Evolutionary conservation across 2,329 filamentous ascomycete genomes (phyloP).

Genomic region (Neofusicoccum sp.): DNA sequence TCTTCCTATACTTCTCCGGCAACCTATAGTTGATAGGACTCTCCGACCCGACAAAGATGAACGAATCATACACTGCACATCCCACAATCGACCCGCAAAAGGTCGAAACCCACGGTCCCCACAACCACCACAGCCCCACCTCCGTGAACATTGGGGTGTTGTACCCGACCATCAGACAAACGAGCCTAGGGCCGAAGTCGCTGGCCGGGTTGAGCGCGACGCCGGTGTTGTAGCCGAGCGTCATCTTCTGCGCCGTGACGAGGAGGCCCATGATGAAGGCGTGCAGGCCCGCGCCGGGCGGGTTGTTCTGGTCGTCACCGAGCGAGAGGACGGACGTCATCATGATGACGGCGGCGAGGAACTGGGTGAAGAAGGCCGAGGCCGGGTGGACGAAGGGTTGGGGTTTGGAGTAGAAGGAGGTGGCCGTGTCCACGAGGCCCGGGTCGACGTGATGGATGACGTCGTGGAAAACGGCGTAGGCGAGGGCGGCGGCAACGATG

Average conservation of each 20-base stretch:
- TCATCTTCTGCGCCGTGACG: conserved; percentile 36
- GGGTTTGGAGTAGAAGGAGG: conserved; percentile 31
- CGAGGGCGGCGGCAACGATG: conserved; percentile 34
- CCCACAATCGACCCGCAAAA: conserved; percentile 33
- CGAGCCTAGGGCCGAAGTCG: conserved; percentile 52
- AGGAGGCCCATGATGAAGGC: conserved; percentile 43
- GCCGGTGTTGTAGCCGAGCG: conserved; percentile 50
- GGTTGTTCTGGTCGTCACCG: conserved; percentile 45
- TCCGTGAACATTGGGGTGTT: conserved; percentile 40
- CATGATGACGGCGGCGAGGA: conserved; percentile 31
- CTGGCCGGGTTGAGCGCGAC: conserved; percentile 50
- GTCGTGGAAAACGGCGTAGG: conserved; percentile 38
- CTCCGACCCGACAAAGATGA: conserved; percentile 41
- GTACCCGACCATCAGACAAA: conserved; percentile 46
- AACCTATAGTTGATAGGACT: conserved; percentile 43
- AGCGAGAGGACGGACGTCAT: conserved; percentile 35
- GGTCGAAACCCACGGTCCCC: conserved; percentile 36
- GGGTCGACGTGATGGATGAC: conserved; percentile 28
- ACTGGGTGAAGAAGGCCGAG: conserved; percentile 40
- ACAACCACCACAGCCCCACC: conserved; percentile 36
- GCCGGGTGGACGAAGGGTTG: conserved; percentile 28
- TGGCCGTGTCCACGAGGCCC: conserved; percentile 23
- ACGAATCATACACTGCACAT: conserved; percentile 35
- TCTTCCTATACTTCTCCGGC: conserved; percentile 27
- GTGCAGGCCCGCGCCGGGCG: conserved; percentile 45